phyloP scores from a whole-genome alignment of 495 filamentous ascomycete species.

The Tuber magnatum region DNA sequence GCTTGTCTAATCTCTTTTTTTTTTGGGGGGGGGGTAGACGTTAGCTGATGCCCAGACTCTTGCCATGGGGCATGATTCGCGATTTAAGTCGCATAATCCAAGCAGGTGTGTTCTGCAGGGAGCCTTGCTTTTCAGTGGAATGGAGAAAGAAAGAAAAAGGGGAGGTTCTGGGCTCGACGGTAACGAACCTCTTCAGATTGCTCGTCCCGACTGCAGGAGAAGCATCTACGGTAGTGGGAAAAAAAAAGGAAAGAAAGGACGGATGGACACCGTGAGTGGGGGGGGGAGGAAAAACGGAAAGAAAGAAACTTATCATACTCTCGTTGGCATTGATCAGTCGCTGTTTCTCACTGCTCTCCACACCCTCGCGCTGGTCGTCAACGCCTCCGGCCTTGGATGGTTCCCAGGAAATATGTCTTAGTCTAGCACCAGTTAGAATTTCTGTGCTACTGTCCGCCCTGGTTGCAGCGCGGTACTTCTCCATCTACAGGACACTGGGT shows the following conservation, averaged over 20 bases:
- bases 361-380: neutral
- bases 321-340: neutral
- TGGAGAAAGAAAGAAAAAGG: neutral
- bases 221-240: neutral
- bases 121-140: conserved; percentile 4
- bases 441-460: neutral
- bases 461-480: neutral
- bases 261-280: neutral
- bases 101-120: neutral
- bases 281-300: neutral
- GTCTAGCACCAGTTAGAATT: neutral
- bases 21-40: neutral
- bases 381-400: neutral
- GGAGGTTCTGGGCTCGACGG: neutral
- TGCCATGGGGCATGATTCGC: neutral
- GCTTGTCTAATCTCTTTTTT: conserved; percentile 14
- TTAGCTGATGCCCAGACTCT: neutral
- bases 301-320: neutral
- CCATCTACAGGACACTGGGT: neutral
- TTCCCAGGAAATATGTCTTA: neutral
- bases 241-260: neutral
- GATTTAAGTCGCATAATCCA: neutral
- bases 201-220: neutral
- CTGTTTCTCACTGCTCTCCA: neutral
- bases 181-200: neutral